Percentiles rank a stretch among this genome's conserved stretches.
Conservation (phyloP, 805 yeast species). For the Kodamaea kaohsiungensis region DNA sequence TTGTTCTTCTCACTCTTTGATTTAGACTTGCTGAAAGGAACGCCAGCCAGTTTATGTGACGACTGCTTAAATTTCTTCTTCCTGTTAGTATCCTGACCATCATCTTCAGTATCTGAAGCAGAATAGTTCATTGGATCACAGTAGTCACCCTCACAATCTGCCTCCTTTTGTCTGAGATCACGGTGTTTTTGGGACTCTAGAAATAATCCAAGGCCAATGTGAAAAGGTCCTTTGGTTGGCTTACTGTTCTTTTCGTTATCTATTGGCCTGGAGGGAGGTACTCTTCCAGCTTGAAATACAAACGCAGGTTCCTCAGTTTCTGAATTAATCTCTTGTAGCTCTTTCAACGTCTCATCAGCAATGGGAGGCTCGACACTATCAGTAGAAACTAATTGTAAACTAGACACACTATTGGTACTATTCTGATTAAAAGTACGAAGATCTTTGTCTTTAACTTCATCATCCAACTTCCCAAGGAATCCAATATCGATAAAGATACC, state of each 20-base stretch:
- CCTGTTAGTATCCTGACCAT: not conserved
- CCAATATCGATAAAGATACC: constrained; percentile 12
- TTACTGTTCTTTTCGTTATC: constrained; percentile 1
- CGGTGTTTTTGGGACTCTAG: constrained; percentile 7
- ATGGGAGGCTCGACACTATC: not conserved
- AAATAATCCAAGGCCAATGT: constrained; percentile 10
- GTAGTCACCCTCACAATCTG: constrained; percentile 7
- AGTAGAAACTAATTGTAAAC: not conserved
- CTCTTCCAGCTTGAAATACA: not conserved
- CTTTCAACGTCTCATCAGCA: no score
- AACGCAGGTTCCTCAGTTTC: not conserved
- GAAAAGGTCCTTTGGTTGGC: not conserved
- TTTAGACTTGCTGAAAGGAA: not conserved
- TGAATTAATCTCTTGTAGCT: not conserved
- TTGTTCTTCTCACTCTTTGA: not conserved
- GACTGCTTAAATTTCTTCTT: not conserved
- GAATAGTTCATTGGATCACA: constrained; percentile 3
- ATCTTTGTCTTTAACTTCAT: not conserved
- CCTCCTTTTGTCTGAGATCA: constrained; percentile 1
- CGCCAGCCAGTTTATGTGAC: no score
- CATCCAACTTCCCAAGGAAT: not conserved
- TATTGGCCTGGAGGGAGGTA: not conserved
- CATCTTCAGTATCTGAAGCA: not conserved
- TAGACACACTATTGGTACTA: not conserved
- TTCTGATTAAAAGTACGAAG: not conserved